Evolutionary conservation across 1,284 basidiomycete genomes (phyloP).

Genomic region (Nidula niveotomentosa): DNA sequence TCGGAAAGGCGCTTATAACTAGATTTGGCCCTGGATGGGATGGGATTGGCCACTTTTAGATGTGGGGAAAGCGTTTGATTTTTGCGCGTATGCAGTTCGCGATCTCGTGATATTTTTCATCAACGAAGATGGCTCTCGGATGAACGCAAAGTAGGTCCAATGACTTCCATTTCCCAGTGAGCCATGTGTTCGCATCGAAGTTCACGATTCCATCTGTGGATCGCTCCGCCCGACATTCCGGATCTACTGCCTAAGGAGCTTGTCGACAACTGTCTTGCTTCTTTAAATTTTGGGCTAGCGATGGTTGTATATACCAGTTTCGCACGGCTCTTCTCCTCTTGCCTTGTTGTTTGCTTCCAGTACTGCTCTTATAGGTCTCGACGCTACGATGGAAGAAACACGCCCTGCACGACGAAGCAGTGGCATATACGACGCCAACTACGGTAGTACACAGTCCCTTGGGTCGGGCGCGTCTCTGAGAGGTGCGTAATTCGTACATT

Average conservation of each 20-base stretch:
- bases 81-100: conserved; percentile 3
- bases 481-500: conserved; percentile 22
- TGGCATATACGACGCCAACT: conserved; percentile 29
- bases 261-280: neutral
- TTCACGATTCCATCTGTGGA: conserved; percentile 15
- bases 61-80: conserved; percentile 9
- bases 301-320: conserved; percentile 10
- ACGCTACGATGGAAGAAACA: conserved; percentile 39
- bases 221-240: neutral
- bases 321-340: conserved; percentile 4
- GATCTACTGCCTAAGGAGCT: neutral
- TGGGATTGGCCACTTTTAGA: neutral
- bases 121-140: conserved; percentile 4
- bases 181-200: conserved; percentile 18
- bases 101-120: conserved; percentile 17
- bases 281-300: conserved; percentile 2
- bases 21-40: neutral
- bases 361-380: no score
- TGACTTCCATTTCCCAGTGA: conserved; percentile 13
- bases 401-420: conserved; percentile 32
- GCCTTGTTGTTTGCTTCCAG: no score
- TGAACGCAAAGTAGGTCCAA: conserved; percentile 11
- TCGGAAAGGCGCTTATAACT: no score
- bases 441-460: conserved; percentile 28
- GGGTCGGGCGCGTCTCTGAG: conserved; percentile 35